phyloP scores from a whole-genome alignment of 2,329 filamentous ascomycete species.

The Aspergillus caelatus region DNA sequence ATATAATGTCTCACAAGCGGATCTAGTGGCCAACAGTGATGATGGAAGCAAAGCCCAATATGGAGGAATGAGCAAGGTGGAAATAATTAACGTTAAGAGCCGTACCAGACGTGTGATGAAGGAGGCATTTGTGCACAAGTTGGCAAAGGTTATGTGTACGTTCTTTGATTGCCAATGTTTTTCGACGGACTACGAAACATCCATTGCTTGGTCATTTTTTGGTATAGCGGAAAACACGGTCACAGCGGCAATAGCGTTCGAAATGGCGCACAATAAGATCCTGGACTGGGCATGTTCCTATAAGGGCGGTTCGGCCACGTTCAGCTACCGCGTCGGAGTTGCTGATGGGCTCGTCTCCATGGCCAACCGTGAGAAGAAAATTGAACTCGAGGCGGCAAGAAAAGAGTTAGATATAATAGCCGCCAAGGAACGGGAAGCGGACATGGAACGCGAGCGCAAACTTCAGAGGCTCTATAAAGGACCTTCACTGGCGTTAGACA shows the following conservation, averaged over 20 bases:
- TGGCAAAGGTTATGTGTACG: conserved; percentile 18
- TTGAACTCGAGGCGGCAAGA: conserved; percentile 17
- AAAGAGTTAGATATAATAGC: conserved; percentile 17
- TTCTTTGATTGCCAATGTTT: conserved; percentile 23
- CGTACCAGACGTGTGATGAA: conserved; percentile 3
- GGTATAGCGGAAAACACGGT: conserved; percentile 19
- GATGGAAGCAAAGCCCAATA: conserved; percentile 12
- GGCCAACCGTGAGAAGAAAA: conserved; percentile 20
- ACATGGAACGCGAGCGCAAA: conserved; percentile 1
- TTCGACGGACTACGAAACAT: conserved; percentile 7
- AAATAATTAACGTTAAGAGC: conserved; percentile 10
- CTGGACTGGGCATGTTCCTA: conserved; percentile 24
- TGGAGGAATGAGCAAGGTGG: conserved; percentile 13
- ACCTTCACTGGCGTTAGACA: neutral
- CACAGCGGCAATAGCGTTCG: conserved; percentile 16
- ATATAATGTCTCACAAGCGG: conserved; percentile 17
- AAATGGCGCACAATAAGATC: conserved; percentile 25
- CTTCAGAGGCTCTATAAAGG: neutral
- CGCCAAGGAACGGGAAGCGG: conserved; percentile 12
- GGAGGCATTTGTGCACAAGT: conserved; percentile 13
- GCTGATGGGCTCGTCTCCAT: conserved; percentile 21
- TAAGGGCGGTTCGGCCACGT: conserved; percentile 18
- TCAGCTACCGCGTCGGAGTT: conserved; percentile 27
- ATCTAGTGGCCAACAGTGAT: conserved; percentile 13
- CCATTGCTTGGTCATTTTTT: conserved; percentile 17